These are phyloP conservation scores for Nakaseomyces kungkrabaensis DNA, from an alignment of 1,139 yeast genomes.

Conservation along the genomic window DNA sequence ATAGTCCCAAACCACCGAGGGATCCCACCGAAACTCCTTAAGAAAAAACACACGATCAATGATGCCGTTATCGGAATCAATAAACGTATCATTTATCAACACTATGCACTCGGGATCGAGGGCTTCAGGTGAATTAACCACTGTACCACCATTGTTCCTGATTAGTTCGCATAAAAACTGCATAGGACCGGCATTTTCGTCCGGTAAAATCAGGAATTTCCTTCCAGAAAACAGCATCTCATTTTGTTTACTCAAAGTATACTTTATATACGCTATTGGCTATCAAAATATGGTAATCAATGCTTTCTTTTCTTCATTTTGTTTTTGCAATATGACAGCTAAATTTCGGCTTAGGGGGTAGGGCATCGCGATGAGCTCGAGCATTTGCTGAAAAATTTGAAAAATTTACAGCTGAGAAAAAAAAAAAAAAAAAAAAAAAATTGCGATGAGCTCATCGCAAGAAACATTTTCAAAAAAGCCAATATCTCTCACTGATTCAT, in stretches of 20 bases:
- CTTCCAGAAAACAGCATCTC: constrained; percentile 11
- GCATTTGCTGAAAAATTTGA: not conserved
- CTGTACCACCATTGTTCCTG: constrained; percentile 30
- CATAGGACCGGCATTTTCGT: constrained; percentile 10
- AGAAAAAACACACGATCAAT: constrained; percentile 11
- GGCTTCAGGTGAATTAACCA: constrained; percentile 13
- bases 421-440: not conserved
- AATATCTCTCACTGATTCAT: no score
- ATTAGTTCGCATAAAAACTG: constrained; percentile 13
- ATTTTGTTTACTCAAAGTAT: not conserved
- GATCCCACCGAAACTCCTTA: constrained; percentile 13
- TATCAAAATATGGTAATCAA: no score
- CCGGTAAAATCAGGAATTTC: constrained; percentile 22
- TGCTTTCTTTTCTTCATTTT: no score
- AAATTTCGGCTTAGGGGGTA: no score
- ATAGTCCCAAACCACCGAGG: constrained; percentile 9
- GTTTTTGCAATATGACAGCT: no score
- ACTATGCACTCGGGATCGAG: constrained; percentile 11
- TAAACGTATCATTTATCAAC: constrained; percentile 19
- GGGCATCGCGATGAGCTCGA: not conserved
- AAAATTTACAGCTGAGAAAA: not conserved
- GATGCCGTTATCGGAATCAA: constrained; percentile 9
- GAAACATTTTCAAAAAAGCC: not conserved
- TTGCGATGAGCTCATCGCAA: constrained; percentile 3
- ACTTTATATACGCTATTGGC: no score